phyloP scores from a whole-genome alignment of 352 stramenopile genomes.

The Globisporangium rhizosaccharum region DNA sequence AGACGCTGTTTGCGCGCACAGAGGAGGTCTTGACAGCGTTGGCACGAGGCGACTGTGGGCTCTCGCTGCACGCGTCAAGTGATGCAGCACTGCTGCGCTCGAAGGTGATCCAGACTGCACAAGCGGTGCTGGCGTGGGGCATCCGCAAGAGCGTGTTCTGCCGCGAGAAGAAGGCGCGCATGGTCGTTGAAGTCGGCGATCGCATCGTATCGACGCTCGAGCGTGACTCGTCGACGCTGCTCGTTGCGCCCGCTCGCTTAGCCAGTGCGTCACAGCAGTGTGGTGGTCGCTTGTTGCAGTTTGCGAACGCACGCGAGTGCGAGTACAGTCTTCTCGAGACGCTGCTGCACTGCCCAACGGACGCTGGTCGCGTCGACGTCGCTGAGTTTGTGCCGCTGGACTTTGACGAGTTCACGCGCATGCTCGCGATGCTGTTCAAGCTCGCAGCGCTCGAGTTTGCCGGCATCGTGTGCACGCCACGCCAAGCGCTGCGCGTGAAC shows the following conservation, averaged over 20 bases:
- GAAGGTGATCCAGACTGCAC: slow-evolving; percentile 22
- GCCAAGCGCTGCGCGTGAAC: neutral
- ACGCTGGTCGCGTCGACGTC: slow-evolving; percentile 30
- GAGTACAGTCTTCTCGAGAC: slow-evolving; percentile 23
- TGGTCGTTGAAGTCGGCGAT: slow-evolving; percentile 8
- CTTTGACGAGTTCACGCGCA: slow-evolving; percentile 20
- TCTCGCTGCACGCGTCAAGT: neutral
- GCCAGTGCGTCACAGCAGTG: slow-evolving; percentile 4
- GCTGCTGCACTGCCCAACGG: slow-evolving; percentile 27
- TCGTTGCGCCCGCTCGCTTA: neutral
- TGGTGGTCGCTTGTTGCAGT: slow-evolving; percentile 6
- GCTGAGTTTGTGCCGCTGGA: slow-evolving; percentile 32
- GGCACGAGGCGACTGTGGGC: neutral
- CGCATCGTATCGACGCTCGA: slow-evolving; percentile 3
- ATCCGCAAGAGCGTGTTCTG: slow-evolving; percentile 36
- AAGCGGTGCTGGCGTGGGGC: slow-evolving; percentile 35
- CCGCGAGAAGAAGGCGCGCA: slow-evolving; percentile 5
- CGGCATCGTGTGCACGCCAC: neutral
- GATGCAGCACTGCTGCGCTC: slow-evolving; percentile 4
- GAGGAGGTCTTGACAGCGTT: slow-evolving; percentile 16
- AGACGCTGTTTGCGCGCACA: slow-evolving; percentile 18
- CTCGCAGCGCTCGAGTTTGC: slow-evolving; percentile 30
- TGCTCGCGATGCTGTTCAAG: slow-evolving; percentile 26
- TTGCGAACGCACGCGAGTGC: slow-evolving; percentile 26
- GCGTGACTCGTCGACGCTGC: neutral